Evolutionary conservation across 495 filamentous ascomycete species (phyloP), one percentile per base, ranked within the genome.

Genomic region (Trichoderma erinaceum): DNA sequence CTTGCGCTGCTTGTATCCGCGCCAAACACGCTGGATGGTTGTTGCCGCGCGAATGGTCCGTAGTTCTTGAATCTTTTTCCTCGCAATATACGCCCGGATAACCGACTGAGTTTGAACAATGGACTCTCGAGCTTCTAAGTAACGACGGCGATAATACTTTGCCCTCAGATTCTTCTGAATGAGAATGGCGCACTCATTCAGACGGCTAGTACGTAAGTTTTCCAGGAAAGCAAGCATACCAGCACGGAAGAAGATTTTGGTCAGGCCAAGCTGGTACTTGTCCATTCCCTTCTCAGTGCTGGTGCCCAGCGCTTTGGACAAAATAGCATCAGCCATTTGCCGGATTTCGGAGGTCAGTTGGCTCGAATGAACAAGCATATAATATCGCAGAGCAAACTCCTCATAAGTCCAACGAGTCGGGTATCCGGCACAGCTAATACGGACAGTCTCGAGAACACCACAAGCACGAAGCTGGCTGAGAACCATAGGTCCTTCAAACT

Each of bases 341-440:
- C 92, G 84, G 70, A 99, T 97, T 74, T 97, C 93, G 0, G 91
- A 89, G 25, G 92, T 97, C 93, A 95, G 97, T 68, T 90, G 85
- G 41, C 86, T 82, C 8, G 96, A 98, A 48, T 91, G 93, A 64
- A 97, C 91, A 70, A 99, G 82, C 92, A 99, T 97, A 79, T 99
- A 99, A 80, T 99, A 99, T 69, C 95, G 88, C 67, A 97, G 81
- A 10, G 95, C 95, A 78, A 99, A 99, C 76, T 98, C 95, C 75
- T 99, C 96, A 75, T 97, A 99, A 4, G 95, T 99, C 95, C 95
- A 99, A 74, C 95, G 84, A 46, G 96, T 98, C 15, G 95, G 95
- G 75, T 99, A 99, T 67, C 95, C 95, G 71, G 95, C 95, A 73
- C 93, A 97, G 80, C 92, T 96, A 75, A 99, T 99, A 76, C 96